A percentile compares a stretch with the other conserved stretches of the same genome.
These are phyloP conservation scores for Trametes sanguinea DNA, from an alignment of 768 basidiomycete species.

Conservation along the genomic window DNA sequence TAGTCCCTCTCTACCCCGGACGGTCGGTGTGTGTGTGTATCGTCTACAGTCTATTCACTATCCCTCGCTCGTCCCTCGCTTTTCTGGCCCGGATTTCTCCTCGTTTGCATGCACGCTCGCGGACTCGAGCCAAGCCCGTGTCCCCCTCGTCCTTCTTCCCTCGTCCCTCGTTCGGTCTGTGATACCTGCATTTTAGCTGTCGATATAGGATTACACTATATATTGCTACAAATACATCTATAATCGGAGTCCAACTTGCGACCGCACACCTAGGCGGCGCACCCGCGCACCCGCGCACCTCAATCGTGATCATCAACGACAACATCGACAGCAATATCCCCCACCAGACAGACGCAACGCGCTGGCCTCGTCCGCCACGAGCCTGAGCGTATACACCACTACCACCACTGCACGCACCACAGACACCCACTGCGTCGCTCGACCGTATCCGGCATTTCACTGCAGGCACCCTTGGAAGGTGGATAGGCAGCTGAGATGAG, in stretches of 20 bases:
- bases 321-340: not conserved
- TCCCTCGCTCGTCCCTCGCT: not conserved
- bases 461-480: not conserved
- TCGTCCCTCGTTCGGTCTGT: not conserved
- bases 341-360: not conserved
- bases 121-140: not conserved
- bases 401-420: not conserved
- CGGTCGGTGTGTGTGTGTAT: not conserved
- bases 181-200: conserved; percentile 3
- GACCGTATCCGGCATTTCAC: no score
- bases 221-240: conserved; percentile 32
- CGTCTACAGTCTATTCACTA: not conserved
- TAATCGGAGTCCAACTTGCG: conserved; percentile 16
- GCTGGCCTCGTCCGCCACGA: not conserved
- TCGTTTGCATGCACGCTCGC: not conserved
- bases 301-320: not conserved
- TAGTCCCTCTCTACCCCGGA: not conserved
- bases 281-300: not conserved
- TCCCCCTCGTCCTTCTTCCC: not conserved
- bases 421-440: not conserved
- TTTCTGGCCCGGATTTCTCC: not conserved
- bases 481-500: not conserved
- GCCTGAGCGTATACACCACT: not conserved
- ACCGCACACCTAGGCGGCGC: conserved; percentile 10
- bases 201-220: conserved; percentile 31